These are phyloP conservation scores for Colletotrichum caudatum DNA, from an alignment of 2,329 filamentous ascomycete species.

Conservation along the genomic window DNA sequence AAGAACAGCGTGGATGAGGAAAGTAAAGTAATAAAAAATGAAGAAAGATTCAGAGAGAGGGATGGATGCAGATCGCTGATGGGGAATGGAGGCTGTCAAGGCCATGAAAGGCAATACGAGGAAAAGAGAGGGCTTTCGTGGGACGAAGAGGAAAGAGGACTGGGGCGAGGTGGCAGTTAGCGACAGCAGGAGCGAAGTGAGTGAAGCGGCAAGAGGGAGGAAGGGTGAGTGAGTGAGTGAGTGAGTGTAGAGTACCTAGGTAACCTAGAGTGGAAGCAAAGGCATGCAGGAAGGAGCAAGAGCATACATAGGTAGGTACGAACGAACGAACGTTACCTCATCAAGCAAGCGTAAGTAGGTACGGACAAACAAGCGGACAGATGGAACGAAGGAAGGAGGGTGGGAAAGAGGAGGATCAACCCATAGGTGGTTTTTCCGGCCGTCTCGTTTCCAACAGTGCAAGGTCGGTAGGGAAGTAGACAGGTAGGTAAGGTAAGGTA, in stretches of 20 bases:
- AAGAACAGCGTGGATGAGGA: not conserved
- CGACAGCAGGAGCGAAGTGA: not conserved
- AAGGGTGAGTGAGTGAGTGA: not conserved
- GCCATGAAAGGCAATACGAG: not conserved
- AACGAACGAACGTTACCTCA: not conserved
- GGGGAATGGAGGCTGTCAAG: conserved; percentile 3
- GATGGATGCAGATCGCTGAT: not conserved
- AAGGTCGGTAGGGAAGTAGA: not conserved
- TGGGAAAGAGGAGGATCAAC: conserved; percentile 11
- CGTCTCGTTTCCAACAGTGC: too few species aligned
- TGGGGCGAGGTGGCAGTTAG: not conserved
- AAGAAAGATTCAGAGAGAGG: not conserved
- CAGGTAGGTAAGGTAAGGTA: too few species aligned
- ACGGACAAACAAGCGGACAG: not conserved
- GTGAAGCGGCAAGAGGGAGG: not conserved
- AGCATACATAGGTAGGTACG: not conserved
- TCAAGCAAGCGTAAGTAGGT: not conserved
- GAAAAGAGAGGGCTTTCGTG: not conserved
- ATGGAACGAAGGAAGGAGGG: not conserved
- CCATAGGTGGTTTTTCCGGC: not conserved
- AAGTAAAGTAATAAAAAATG: not conserved
- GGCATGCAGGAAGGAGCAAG: not conserved
- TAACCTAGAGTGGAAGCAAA: not conserved
- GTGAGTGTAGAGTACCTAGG: not conserved
- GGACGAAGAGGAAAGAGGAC: not conserved